Evolutionary conservation across 495 filamentous ascomycete species (phyloP), one percentile per base, ranked within the genome.

Genomic region (Viridothelium virens): DNA sequence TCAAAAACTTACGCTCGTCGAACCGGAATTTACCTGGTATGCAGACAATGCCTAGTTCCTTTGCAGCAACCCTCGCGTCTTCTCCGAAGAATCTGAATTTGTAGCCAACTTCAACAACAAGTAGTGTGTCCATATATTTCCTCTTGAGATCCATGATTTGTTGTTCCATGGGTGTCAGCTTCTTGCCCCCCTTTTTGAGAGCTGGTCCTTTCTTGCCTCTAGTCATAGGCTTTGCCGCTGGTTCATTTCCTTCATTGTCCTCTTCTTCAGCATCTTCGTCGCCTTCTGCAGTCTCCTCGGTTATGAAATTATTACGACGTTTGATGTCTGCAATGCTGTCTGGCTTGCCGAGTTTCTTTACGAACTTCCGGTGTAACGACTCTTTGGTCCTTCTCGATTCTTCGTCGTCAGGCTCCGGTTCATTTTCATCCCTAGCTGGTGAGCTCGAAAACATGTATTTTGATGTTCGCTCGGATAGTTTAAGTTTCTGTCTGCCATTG

Each of bases 41-140:
- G 72, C 94, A 99, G 44, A 97, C 90, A 71, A 99, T 97, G 66
- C 89, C 89, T 66, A 99, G 79, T 73, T 93, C 91, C 73, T 94
- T 96, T 5, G 92, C 89, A 16, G 94, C 95, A 65, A 86, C 83
- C 65, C 91, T 84, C 5, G 94, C 94, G 80, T 99, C 94, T 72
- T 97, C 93, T n/a, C 95, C 94, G 71, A 96, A 96, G 79, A 99
- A 96, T 50, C 87, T 85, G 79, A 94, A 99, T 75, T 99, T 99
- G 75, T 99, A 99, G 37, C 94, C 94, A 4, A 99, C 94, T 72
- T 99, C 92, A 25, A 97, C 85, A 2, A 96, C 85, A 47, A 99
- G 77, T 9, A 97, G 66, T 0, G 92, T 93, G 71, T 96, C 92
- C 80, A 91, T 87, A 74, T 97, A 84, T 68, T 92, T 90, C 64